Evolutionary conservation across 1,284 basidiomycete species (phyloP).

Genomic region (Ustilago bromivora): DNA sequence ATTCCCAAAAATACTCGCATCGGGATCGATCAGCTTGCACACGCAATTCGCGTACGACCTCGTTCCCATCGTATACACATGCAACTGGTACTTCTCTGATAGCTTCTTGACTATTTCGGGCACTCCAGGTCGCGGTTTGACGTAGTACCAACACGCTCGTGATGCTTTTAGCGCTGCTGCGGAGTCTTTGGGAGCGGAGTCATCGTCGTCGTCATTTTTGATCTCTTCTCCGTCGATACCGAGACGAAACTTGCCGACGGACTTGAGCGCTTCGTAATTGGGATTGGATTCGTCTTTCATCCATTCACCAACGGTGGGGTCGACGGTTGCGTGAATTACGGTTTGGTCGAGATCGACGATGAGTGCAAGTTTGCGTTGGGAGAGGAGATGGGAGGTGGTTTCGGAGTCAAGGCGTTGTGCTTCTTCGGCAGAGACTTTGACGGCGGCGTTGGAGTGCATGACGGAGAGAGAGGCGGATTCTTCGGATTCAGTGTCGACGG

Average conservation of each 20-base stretch:
- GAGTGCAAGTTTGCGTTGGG: constrained; percentile 83
- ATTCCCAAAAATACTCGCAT: constrained; percentile 84
- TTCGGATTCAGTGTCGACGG: constrained; percentile 78
- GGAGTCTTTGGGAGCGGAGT: constrained; percentile 22
- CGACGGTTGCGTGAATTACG: constrained; percentile 97
- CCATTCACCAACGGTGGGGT: constrained; percentile 98
- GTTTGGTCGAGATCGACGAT: constrained; percentile 99
- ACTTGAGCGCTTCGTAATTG: constrained; percentile 87
- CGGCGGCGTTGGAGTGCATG: constrained; percentile 61
- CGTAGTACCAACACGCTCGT: constrained; percentile 89
- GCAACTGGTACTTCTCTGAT: constrained; percentile 91
- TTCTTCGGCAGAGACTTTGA: constrained; percentile 73
- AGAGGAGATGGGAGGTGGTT: constrained; percentile 81
- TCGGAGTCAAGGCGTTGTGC: constrained; percentile 88
- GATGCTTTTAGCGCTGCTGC: constrained; percentile 27
- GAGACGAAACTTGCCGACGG: constrained; percentile 85
- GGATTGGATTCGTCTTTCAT: constrained; percentile 85
- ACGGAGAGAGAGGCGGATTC: constrained; percentile 52
- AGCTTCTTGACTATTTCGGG: constrained; percentile 80
- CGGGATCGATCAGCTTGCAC: constrained; percentile 91
- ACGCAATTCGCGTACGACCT: constrained; percentile 95
- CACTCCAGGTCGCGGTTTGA: constrained; percentile 92
- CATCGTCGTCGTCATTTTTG: constrained; percentile 42
- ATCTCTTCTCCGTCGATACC: constrained; percentile 79
- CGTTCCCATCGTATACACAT: constrained; percentile 99